Evolutionary conservation across 2,329 filamentous ascomycete genomes (phyloP).

Genomic region (Lasiodiplodia hormozganensis): DNA sequence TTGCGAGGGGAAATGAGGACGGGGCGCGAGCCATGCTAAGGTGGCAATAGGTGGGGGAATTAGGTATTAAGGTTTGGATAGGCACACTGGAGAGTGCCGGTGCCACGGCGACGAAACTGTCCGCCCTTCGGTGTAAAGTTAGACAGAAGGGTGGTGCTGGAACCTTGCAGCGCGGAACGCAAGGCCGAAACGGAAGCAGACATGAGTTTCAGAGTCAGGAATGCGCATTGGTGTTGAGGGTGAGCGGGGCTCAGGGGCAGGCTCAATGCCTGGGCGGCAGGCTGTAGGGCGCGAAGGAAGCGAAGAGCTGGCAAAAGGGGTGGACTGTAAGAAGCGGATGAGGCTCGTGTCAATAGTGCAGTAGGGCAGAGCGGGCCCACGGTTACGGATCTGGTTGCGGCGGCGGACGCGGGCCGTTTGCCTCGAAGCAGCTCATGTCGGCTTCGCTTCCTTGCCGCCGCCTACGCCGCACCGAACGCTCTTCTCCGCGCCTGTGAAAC

Average conservation of each 20-base stretch:
- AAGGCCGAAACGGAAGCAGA: neutral
- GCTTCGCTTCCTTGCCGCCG: neutral
- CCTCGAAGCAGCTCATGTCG: neutral
- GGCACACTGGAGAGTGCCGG: neutral
- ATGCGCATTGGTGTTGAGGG: neutral
- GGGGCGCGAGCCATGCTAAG: neutral
- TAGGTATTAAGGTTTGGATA: neutral
- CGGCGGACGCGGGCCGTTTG: conserved; percentile 2
- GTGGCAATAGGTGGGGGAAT: neutral
- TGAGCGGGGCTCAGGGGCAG: neutral
- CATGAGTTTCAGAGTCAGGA: neutral
- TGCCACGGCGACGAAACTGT: neutral
- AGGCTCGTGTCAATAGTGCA: conserved; percentile 12
- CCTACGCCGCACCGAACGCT: neutral
- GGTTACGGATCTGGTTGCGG: neutral
- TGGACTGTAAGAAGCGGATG: neutral
- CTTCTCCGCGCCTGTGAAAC: neutral
- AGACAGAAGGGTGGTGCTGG: neutral
- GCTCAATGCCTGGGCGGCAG: neutral
- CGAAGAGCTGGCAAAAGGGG: conserved; percentile 8
- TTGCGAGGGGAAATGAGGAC: neutral
- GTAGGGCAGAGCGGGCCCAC: neutral
- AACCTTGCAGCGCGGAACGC: neutral
- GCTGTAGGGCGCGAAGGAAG: neutral
- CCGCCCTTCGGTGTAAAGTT: neutral